Evolutionary conservation across 352 stramenopile genomes (phyloP), one percentile per base, ranked within the genome.

Genomic region (Pythium sukuiense): DNA sequence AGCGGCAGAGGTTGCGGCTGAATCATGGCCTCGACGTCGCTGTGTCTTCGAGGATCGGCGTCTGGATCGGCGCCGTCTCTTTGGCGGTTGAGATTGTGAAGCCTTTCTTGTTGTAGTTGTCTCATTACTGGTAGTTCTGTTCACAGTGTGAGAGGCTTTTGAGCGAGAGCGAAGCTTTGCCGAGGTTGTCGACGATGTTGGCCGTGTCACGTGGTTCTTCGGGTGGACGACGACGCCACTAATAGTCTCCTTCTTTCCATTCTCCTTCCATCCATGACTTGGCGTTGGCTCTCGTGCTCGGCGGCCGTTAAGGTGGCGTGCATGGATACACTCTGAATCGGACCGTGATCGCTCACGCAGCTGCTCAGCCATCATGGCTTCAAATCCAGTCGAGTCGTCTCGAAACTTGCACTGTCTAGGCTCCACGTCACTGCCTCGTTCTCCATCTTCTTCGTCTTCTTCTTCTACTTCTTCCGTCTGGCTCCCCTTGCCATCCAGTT

Each of bases 401-500:
- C 46, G 12, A 13, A 14, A 55, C 1, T 53, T 53, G 32, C 69
- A 52, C 30, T 48, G 55, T 18, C 73, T 73, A 16, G 41, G 59
- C 14, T 39, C 37, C 33, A 69, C 71, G 20, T 73, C 71, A 16
- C 61, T 62, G 2, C 84, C 72, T 37, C 79, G 70, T 6, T 76
- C 70, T 46, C 82, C 74, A 11, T 70, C 73, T 6, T 65, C 29
- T 14, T 46, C 37, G 8, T 43, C 35, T 6, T 43, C 57, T 53
- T 69, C 65, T 9, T 76, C 70, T 46, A 84, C 74, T 11, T 71
- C 73, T n/a, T 65, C 29, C 6, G 24, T 29, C 8, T 43, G 20
- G 35, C 63, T 76, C 16, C 63, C 73, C 60, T 81, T 70, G 2
- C 79, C 70, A 45, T 84, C 74, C 11, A 67, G 72, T 53, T 70